phyloP scores from a whole-genome alignment of 192 early-diverging fungal species.

The Podila minutissima region DNA sequence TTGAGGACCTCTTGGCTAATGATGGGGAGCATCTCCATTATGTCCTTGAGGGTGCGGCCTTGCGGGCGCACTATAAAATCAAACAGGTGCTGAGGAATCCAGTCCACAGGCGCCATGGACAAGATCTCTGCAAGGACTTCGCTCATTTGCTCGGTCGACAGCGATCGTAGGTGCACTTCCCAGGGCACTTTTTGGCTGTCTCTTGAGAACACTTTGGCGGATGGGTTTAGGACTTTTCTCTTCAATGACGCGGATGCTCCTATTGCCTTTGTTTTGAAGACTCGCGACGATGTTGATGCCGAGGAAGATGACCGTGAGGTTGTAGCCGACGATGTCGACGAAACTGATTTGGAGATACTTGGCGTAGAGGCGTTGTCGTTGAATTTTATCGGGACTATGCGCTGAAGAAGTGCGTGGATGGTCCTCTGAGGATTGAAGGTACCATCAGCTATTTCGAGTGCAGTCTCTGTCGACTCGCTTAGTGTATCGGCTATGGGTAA shows the following conservation, averaged over 20 bases:
- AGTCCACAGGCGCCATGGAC: background rate
- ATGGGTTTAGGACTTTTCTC: background rate
- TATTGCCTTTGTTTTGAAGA: background rate
- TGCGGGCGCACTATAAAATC: background rate
- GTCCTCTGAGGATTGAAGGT: too few relatives aligned
- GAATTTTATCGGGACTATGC: background rate
- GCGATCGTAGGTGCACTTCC: background rate
- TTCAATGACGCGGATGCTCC: background rate
- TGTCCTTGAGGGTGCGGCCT: background rate
- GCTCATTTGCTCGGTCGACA: background rate
- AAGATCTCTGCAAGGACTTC: background rate
- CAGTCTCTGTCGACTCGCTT: too few relatives aligned
- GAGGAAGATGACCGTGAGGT: background rate
- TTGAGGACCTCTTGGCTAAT: background rate
- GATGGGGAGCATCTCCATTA: background rate
- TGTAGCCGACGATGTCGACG: background rate
- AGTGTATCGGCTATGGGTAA: too few relatives aligned
- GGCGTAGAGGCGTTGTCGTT: background rate
- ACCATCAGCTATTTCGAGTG: too few relatives aligned
- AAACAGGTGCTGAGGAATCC: background rate
- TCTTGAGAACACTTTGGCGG: background rate
- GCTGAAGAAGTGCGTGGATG: too few relatives aligned
- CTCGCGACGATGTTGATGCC: background rate
- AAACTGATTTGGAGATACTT: background rate
- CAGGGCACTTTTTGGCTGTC: background rate